Base-by-base conservation (phyloP, 305 asterid species). In the Rubia tinctorum region DNA sequence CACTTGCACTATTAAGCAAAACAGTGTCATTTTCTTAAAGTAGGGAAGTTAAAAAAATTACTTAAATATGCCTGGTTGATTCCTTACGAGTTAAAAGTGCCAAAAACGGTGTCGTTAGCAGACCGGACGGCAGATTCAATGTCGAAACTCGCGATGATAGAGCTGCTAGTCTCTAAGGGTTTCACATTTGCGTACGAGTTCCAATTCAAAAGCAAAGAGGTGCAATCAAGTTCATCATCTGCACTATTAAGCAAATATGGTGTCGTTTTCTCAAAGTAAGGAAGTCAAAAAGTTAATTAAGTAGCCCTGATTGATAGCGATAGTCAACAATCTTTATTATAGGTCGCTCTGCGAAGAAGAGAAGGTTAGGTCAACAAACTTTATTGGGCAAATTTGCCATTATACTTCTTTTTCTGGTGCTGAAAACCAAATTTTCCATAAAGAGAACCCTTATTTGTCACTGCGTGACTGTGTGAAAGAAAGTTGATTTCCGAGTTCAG, bases 81-180 rank as follows among this genome's bases (percentile, higher is more conserved):
- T 90, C 40, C 93, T 83, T 82, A 89, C 97, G 86, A 88, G 61
- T 74, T 84, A 80, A 90, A 90, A 63, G 95, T 84, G 82, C 95
- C 93, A 66, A 95, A 87, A 30, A 90, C 90, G 86, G 95, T 87
- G 81, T 88, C 93, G 83, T 90, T 90, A 59, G 97, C 97, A 22
- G 97, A 90, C 77, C 91, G 83, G 56, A 87, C 91, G 42, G 97
- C 95, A 42, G 97, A 80, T 87, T 90, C 97, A 74, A 90, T 79
- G 74, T 90, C 97, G 79, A 90, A 87, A 9, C 80, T 88, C 51
- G 88, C 85, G 71, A 82, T 82, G 39, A 90, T 84, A 22, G 91
- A 76, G 78, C 85, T 77, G 80, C 79, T 80, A 43, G 82, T 80
- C 34, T 82, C 83, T 25, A 86, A 75, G 25, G 83, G 47, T 80